These are phyloP conservation scores for Eimeria sp. DNA, from an alignment of 169 alveolate genomes.

Conservation along the genomic window DNA sequence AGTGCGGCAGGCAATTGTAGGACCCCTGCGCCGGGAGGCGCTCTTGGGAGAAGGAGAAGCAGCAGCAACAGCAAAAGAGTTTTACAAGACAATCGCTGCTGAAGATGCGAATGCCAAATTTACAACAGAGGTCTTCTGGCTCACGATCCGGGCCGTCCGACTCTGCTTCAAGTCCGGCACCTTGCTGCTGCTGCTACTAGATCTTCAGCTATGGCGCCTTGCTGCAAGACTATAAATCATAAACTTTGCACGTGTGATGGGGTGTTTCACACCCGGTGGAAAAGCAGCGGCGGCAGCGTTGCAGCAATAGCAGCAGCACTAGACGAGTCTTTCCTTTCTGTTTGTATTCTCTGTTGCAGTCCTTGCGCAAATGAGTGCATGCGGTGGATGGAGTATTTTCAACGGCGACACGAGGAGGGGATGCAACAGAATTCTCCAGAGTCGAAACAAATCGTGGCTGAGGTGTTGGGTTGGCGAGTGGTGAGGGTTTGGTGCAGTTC, in stretches of 20 bases:
- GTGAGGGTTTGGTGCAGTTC: conserved; percentile 60
- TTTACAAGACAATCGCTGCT: conserved; percentile 61
- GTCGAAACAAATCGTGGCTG: conserved; percentile 80
- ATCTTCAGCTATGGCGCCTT: background rate
- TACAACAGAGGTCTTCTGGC: conserved; percentile 93
- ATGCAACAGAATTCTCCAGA: conserved; percentile 85
- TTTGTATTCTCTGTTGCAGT: background rate
- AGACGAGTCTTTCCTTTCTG: background rate
- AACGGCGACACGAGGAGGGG: conserved; percentile 80
- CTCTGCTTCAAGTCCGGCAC: conserved; percentile 89
- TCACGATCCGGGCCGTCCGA: conserved; percentile 89
- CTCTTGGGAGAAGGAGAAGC: conserved; percentile 64
- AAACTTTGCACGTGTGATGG: background rate
- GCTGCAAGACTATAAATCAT: no score
- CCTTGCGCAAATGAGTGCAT: conserved; percentile 62
- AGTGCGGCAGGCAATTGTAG: conserved; percentile 45
- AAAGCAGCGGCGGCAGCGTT: background rate
- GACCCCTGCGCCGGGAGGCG: conserved; percentile 80
- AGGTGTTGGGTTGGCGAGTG: conserved; percentile 83
- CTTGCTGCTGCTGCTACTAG: background rate
- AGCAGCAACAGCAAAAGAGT: conserved; percentile 27
- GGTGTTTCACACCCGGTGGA: no score
- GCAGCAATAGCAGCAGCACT: conserved; percentile 15
- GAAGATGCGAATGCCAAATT: conserved; percentile 87
- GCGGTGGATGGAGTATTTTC: conserved; percentile 70